Percentiles rank a stretch among this genome's conserved stretches.
These are phyloP conservation scores for Nissolia schottii DNA, from an alignment of 306 rosid genomes.

Conservation along the genomic window DNA sequence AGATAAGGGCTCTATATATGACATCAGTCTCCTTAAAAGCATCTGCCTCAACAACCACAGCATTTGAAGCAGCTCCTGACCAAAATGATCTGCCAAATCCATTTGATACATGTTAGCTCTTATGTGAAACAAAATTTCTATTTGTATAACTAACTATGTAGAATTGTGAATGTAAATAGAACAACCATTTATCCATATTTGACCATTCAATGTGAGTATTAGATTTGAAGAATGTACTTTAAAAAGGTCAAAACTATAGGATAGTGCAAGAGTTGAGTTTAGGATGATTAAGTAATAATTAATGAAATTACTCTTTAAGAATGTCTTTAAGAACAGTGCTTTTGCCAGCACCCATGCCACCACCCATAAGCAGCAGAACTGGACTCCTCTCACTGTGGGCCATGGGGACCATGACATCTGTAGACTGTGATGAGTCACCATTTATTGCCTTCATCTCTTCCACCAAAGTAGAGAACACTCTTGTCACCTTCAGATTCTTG, in stretches of 20 bases:
- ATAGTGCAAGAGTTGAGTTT: not conserved
- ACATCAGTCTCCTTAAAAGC: constrained; percentile 91
- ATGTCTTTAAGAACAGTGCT: constrained; percentile 88
- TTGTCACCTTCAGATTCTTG: constrained; percentile 51
- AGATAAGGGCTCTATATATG: constrained; percentile 59
- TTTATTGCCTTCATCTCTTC: constrained; percentile 73
- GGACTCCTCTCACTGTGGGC: constrained; percentile 66
- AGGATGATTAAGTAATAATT: too few species aligned
- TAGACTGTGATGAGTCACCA: constrained; percentile 32
- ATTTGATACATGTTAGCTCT: not conserved
- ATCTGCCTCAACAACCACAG: constrained; percentile 87
- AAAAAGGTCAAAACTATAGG: too few species aligned
- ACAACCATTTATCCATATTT: too few species aligned
- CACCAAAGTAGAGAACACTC: constrained; percentile 69
- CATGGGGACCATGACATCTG: constrained; percentile 46
- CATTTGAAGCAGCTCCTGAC: constrained; percentile 51
- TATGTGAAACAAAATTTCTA: not conserved
- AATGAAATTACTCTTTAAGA: constrained; percentile 74
- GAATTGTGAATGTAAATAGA: not conserved
- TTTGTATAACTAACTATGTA: not conserved
- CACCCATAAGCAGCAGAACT: constrained; percentile 82
- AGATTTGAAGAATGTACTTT: not conserved
- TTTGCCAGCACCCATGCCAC: constrained; percentile 98
- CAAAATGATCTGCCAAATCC: constrained; percentile 62
- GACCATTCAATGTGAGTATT: too few species aligned